A percentile compares a stretch with the other conserved stretches of the same genome.
Evolutionary conservation across 495 filamentous ascomycete species (phyloP).

Genomic region (Thermothielavioides terrestris): DNA sequence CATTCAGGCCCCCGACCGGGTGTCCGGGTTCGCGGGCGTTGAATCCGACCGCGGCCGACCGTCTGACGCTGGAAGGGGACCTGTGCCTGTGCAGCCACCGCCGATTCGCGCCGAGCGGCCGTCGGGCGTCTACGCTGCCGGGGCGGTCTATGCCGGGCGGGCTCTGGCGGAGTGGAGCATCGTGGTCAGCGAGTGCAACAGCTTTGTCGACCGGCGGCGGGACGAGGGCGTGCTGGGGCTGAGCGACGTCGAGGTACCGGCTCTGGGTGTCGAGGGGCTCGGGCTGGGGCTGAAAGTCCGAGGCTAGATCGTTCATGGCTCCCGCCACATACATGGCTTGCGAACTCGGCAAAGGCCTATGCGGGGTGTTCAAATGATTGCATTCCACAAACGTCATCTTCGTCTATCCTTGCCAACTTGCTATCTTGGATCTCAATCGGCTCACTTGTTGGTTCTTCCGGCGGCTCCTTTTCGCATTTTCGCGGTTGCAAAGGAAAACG

Average conservation of each 20-base stretch:
- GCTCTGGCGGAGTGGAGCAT: conserved; percentile 87
- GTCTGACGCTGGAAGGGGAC: neutral
- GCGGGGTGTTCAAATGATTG: no score
- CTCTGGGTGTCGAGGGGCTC: conserved; percentile 76
- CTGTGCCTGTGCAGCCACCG: neutral
- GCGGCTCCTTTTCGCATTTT: no score
- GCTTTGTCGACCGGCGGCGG: conserved; percentile 79
- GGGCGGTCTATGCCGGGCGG: conserved; percentile 68
- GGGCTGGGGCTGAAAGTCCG: conserved; percentile 3
- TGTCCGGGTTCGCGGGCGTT: conserved; percentile 7
- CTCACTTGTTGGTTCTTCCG: no score
- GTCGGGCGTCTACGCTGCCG: conserved; percentile 28
- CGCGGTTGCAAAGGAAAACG: no score
- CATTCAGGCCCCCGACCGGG: conserved; percentile 1
- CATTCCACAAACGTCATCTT: no score
- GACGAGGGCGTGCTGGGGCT: conserved; percentile 75
- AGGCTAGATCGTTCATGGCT: neutral
- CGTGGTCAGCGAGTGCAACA: conserved; percentile 80
- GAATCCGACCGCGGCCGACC: conserved; percentile 9
- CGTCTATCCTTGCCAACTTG: no score
- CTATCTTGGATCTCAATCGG: no score
- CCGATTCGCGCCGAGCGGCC: conserved; percentile 26
- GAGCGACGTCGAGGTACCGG: conserved; percentile 76
- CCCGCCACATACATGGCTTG: neutral
- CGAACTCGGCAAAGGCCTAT: no score